phyloP scores from a whole-genome alignment of 2,329 filamentous ascomycete genomes.

The Diplodia seriata region DNA sequence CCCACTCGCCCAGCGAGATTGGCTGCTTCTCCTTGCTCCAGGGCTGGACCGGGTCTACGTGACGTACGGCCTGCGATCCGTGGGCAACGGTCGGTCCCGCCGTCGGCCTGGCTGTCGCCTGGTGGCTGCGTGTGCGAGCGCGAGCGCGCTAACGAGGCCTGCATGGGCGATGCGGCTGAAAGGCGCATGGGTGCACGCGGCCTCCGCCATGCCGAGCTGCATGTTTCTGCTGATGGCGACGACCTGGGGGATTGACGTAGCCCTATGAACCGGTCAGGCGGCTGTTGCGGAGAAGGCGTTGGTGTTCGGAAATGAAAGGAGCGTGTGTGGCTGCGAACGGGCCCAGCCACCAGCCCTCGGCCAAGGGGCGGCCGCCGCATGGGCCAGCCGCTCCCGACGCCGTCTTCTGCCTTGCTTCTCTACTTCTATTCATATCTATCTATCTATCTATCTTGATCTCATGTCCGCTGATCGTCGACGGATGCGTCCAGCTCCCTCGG shows the following conservation, averaged over 20 bases:
- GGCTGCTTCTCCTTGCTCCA: constrained; percentile 19
- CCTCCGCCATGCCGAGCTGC: not conserved
- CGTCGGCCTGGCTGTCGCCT: not conserved
- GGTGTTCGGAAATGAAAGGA: constrained; percentile 25
- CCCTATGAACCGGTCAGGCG: constrained; percentile 10
- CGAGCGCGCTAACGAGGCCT: not conserved
- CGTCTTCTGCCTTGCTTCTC: not conserved
- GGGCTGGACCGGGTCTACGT: constrained; percentile 3
- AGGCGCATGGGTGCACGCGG: not conserved
- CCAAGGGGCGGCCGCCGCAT: constrained; percentile 23
- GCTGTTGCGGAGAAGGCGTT: constrained; percentile 20
- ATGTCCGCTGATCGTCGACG: not conserved
- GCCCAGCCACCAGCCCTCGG: not conserved
- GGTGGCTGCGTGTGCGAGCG: not conserved
- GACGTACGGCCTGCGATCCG: constrained; percentile 18
- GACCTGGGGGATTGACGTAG: constrained; percentile 22
- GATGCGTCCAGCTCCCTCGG: not conserved
- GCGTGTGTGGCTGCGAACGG: constrained; percentile 5
- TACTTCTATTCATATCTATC: constrained; percentile 21
- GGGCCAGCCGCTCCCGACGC: not conserved
- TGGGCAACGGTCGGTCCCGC: constrained; percentile 7
- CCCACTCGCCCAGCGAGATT: constrained; percentile 20
- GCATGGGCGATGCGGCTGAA: not conserved
- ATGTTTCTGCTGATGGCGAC: constrained; percentile 8
- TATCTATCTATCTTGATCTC: constrained; percentile 8